A percentile compares a stretch with the other conserved stretches of the same genome.
These are phyloP conservation scores for Aschersonia sp. DNA, from an alignment of 2,329 filamentous ascomycete genomes.

Conservation along the genomic window DNA sequence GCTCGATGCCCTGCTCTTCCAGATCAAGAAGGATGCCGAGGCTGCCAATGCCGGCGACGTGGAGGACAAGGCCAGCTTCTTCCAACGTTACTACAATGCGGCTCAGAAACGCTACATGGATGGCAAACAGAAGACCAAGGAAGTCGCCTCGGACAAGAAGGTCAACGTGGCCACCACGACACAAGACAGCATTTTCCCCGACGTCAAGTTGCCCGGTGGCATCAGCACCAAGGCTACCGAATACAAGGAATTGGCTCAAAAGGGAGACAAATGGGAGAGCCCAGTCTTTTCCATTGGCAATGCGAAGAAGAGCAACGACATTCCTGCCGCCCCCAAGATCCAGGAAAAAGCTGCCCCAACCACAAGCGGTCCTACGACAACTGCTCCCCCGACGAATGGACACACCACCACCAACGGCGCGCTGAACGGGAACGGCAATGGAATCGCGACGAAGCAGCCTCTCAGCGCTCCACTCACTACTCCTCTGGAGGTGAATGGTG, in stretches of 20 bases:
- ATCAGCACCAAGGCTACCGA: constrained; percentile 90
- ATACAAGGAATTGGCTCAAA: constrained; percentile 73
- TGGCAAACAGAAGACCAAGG: constrained; percentile 64
- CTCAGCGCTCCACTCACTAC: not conserved
- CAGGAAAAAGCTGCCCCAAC: constrained; percentile 25
- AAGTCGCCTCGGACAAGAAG: constrained; percentile 49
- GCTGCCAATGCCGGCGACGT: constrained; percentile 53
- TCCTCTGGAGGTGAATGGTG: constrained; percentile 1
- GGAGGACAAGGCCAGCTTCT: constrained; percentile 66
- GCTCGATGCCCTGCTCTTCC: constrained; percentile 57
- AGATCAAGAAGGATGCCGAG: constrained; percentile 73
- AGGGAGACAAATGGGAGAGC: constrained; percentile 90
- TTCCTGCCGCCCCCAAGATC: constrained; percentile 47
- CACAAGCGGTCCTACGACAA: constrained; percentile 7
- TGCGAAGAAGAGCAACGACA: constrained; percentile 55
- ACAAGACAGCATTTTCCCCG: constrained; percentile 79
- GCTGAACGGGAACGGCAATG: constrained; percentile 1
- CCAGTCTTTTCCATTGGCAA: constrained; percentile 81
- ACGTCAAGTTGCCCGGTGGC: constrained; percentile 66
- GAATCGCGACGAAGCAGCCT: not conserved
- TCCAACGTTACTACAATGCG: constrained; percentile 68
- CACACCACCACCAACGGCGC: constrained; percentile 6
- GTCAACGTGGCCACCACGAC: constrained; percentile 44
- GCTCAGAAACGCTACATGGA: constrained; percentile 59
- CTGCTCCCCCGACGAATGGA: constrained; percentile 8